phyloP scores from a whole-genome alignment of 306 rosid species.

The Gastrolobium bilobum region DNA sequence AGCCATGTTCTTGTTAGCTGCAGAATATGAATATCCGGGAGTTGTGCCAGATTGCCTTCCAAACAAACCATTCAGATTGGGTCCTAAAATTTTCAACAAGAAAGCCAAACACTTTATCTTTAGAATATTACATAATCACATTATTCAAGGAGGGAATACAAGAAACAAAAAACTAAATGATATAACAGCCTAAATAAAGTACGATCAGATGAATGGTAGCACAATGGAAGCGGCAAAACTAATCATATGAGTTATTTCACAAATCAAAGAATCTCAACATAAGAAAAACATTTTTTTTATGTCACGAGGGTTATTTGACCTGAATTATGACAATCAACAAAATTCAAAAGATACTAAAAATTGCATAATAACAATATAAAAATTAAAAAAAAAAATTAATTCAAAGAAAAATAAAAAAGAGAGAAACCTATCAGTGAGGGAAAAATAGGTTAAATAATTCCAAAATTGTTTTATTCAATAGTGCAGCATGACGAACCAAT shows the following conservation, averaged over 20 bases:
- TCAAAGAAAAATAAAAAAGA: no score
- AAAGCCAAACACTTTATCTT: not conserved
- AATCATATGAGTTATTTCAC: not conserved
- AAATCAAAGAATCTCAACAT: not conserved
- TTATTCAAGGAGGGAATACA: not conserved
- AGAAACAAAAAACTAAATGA: not conserved
- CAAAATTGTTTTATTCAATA: not conserved
- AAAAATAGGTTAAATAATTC: not conserved
- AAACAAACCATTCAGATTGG: constrained; percentile 89
- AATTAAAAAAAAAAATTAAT: no score
- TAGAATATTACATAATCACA: not conserved
- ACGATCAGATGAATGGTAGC: not conserved
- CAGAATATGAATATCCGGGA: constrained; percentile 84
- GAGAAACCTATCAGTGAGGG: no score
- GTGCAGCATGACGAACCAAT: no score
- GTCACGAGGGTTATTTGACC: not conserved
- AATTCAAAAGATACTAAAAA: not conserved
- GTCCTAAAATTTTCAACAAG: constrained; percentile 60
- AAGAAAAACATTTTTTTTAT: not conserved
- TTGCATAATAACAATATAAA: not conserved
- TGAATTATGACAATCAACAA: not conserved
- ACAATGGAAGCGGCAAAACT: not conserved
- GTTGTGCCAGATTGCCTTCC: constrained; percentile 97
- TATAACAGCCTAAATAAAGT: not conserved
- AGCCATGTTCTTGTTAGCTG: constrained; percentile 96